A percentile compares a stretch with the other conserved stretches of the same genome.
These are phyloP conservation scores for Athelia sp. DNA, from an alignment of 1,284 basidiomycete genomes.

Conservation along the genomic window DNA sequence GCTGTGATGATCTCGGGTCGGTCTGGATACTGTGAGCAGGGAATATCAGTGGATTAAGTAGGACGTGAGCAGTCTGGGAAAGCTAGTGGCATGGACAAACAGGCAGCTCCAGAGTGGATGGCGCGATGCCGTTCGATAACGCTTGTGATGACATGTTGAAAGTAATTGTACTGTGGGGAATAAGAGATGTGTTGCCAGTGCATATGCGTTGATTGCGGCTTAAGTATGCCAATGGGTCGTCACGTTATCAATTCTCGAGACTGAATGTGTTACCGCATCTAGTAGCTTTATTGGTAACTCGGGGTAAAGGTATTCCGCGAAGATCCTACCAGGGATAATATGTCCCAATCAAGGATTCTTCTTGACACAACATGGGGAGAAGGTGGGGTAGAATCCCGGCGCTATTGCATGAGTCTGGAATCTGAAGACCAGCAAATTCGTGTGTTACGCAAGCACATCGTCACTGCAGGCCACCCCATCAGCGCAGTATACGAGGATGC, in stretches of 20 bases:
- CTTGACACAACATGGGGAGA: too few relatives aligned
- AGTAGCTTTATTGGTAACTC: neutral
- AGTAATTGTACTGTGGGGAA: neutral
- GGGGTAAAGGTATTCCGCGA: neutral
- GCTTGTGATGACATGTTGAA: neutral
- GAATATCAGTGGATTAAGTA: conserved; percentile 3
- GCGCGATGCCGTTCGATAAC: conserved; percentile 24
- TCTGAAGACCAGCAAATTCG: too few relatives aligned
- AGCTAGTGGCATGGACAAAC: conserved; percentile 15
- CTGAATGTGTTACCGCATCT: neutral
- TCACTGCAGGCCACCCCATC: too few relatives aligned
- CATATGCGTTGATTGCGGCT: neutral
- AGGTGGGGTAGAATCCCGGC: too few relatives aligned
- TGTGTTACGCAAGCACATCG: too few relatives aligned
- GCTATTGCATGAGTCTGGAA: too few relatives aligned
- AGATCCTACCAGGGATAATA: neutral
- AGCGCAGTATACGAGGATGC: too few relatives aligned
- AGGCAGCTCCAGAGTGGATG: conserved; percentile 25
- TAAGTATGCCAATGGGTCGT: neutral
- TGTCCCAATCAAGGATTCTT: too few relatives aligned
- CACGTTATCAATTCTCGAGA: too few relatives aligned
- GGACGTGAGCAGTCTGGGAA: too few relatives aligned
- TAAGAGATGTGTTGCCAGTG: neutral
- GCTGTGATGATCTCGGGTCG: conserved; percentile 50
- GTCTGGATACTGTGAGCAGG: conserved; percentile 37